A percentile compares a stretch with the other conserved stretches of the same genome.
phyloP scores from a whole-genome alignment of 495 filamentous ascomycete species.

The Wilcoxina mikolae region DNA sequence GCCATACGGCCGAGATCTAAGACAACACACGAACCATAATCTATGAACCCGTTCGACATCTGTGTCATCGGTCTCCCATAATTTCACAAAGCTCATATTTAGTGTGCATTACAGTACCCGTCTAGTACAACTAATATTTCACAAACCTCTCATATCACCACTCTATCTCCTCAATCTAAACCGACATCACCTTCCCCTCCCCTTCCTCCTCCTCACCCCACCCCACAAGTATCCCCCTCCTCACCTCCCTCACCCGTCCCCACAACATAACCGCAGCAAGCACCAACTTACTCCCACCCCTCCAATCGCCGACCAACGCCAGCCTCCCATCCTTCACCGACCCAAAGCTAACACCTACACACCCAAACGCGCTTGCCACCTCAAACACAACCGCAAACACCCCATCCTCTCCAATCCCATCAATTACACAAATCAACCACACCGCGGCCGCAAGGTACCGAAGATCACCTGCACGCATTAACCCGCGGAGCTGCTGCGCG shows the following conservation, averaged over 20 bases:
- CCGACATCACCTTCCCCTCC: background rate
- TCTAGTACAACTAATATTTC: too few species aligned
- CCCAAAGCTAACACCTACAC: slow-evolving; percentile 62
- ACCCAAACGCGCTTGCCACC: slow-evolving; percentile 69
- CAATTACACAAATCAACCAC: slow-evolving; percentile 45
- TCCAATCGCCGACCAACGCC: slow-evolving; percentile 59
- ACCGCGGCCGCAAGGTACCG: slow-evolving; percentile 71
- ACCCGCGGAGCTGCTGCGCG: slow-evolving; percentile 56
- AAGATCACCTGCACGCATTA: slow-evolving; percentile 63
- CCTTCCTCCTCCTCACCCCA: slow-evolving; percentile 12
- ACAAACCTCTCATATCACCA: background rate
- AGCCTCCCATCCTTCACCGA: slow-evolving; percentile 50
- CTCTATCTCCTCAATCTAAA: background rate
- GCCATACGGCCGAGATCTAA: too few species aligned
- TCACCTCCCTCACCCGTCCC: slow-evolving; percentile 54
- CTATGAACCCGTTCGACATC: too few species aligned
- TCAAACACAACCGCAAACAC: slow-evolving; percentile 83
- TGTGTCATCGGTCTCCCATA: too few species aligned
- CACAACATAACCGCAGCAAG: slow-evolving; percentile 63
- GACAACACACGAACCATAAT: too few species aligned
- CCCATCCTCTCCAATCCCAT: slow-evolving; percentile 56
- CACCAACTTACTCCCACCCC: slow-evolving; percentile 57
- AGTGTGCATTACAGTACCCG: too few species aligned
- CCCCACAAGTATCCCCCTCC: slow-evolving; percentile 30
- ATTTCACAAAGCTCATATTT: too few species aligned